Conservation (phyloP, 2,329 filamentous ascomycete genomes). For the Aspergillus sp. region DNA sequence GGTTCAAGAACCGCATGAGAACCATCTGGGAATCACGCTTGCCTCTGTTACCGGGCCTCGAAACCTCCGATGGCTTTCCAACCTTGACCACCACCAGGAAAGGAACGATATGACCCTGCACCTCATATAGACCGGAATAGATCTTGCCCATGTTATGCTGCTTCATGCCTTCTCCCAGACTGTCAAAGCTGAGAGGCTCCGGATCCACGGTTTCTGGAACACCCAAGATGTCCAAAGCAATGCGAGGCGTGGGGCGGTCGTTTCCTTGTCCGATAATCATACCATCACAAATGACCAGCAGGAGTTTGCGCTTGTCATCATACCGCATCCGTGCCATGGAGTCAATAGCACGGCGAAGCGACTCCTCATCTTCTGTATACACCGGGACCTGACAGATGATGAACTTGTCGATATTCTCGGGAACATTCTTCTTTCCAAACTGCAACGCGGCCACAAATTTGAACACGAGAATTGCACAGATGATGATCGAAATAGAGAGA, state of each 20-base stretch:
- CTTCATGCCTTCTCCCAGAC: conserved; percentile 88
- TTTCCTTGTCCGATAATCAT: conserved; percentile 99
- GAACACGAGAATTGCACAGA: conserved; percentile 79
- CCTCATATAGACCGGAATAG: conserved; percentile 95
- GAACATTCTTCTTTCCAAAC: conserved; percentile 82
- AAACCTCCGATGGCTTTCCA: conserved; percentile 72
- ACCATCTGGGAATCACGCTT: conserved; percentile 99
- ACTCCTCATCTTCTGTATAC: conserved; percentile 98
- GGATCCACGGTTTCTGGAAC: conserved; percentile 91
- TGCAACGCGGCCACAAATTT: conserved; percentile 96
- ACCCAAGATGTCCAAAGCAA: conserved; percentile 93
- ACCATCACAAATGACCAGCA: conserved; percentile 89
- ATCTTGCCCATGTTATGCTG: conserved; percentile 99
- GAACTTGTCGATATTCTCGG: conserved; percentile 97
- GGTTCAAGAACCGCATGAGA: conserved; percentile 97
- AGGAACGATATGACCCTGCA: conserved; percentile 94
- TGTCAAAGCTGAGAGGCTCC: conserved; percentile 93
- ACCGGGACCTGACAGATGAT: conserved; percentile 96
- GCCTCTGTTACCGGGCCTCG: conserved; percentile 82
- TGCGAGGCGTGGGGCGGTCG: conserved; percentile 87
- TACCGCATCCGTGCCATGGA: conserved; percentile 93
- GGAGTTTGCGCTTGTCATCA: conserved; percentile 94
- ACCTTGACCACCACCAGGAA: conserved; percentile 97
- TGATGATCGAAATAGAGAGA: conserved; percentile 71
- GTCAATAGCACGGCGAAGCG: conserved; percentile 90